phyloP scores from a whole-genome alignment of 805 yeast species.

The Tetrapisispora taiwanensis region DNA sequence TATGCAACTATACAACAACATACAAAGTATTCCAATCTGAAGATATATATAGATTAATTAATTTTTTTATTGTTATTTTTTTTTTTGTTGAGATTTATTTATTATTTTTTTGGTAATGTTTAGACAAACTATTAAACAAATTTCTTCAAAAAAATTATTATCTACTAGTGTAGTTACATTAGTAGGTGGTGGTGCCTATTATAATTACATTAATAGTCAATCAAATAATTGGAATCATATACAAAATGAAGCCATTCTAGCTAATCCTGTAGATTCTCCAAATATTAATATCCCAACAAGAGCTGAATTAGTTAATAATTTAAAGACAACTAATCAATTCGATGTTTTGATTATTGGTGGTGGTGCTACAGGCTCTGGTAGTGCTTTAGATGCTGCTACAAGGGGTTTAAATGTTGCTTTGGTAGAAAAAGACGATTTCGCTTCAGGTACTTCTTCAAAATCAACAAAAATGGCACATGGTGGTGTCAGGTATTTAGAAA shows the following conservation, averaged over 20 bases:
- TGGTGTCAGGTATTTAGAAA: slow-evolving; percentile 90
- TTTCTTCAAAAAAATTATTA: neutral
- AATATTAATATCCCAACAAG: slow-evolving; percentile 36
- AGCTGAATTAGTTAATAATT: slow-evolving; percentile 38
- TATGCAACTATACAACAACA: too few species aligned
- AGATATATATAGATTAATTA: too few species aligned
- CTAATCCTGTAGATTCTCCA: slow-evolving; percentile 11
- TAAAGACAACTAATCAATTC: slow-evolving; percentile 41
- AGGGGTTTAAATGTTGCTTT: slow-evolving; percentile 85
- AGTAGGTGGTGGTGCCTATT: slow-evolving; percentile 3
- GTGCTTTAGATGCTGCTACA: slow-evolving; percentile 83
- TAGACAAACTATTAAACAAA: neutral
- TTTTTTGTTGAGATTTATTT: too few species aligned
- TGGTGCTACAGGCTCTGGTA: slow-evolving; percentile 93
- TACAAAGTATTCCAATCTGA: too few species aligned
- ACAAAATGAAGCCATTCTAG: neutral
- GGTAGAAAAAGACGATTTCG: slow-evolving; percentile 81
- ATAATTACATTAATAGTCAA: neutral
- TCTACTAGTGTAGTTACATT: slow-evolving; percentile 9
- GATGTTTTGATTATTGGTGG: slow-evolving; percentile 90
- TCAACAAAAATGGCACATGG: slow-evolving; percentile 97
- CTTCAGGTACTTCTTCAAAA: slow-evolving; percentile 86
- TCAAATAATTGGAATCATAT: neutral
- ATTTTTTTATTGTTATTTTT: too few species aligned
- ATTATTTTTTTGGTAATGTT: slow-evolving; percentile 1